Evolutionary conservation across 768 basidiomycete genomes (phyloP).

Genomic region (Coprinopsis sp.): DNA sequence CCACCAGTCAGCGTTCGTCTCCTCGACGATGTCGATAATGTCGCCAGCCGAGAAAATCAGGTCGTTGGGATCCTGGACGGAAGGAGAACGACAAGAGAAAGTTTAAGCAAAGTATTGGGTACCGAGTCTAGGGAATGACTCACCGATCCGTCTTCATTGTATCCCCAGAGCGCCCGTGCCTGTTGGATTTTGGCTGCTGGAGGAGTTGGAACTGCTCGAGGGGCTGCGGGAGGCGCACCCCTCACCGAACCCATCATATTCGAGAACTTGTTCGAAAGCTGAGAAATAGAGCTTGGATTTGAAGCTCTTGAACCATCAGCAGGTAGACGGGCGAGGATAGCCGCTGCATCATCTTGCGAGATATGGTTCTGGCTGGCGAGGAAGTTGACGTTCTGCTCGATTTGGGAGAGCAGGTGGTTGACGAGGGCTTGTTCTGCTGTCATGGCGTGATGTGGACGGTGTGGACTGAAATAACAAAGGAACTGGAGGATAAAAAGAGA

Average conservation of each 20-base stretch:
- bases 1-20: conserved; percentile 90
- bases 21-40: conserved; percentile 69
- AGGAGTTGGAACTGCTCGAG: conserved; percentile 15
- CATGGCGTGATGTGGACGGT: too few relatives aligned
- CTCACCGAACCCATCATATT: conserved; percentile 14
- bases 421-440: too few relatives aligned
- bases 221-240: conserved; percentile 13
- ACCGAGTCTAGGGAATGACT: too few relatives aligned
- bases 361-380: conserved; percentile 52
- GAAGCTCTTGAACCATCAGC: conserved; percentile 7
- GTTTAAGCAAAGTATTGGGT: too few relatives aligned
- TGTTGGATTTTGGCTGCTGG: conserved; percentile 18
- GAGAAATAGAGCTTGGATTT: conserved; percentile 15
- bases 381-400: conserved; percentile 54
- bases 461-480: too few relatives aligned
- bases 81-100: too few relatives aligned
- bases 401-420: conserved; percentile 53
- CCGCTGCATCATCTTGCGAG: conserved; percentile 41
- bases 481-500: too few relatives aligned
- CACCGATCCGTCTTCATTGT: conserved; percentile 57
- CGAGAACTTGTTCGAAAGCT: conserved; percentile 15
- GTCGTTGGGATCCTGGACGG: conserved; percentile 81
- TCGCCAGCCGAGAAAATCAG: conserved; percentile 75
- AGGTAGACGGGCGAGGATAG: conserved; percentile 47
- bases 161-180: conserved; percentile 61